Evolutionary conservation across 257 asterid species (phyloP), one percentile per base, ranked within the genome.

Genomic region (Primulina huaijiensis): DNA sequence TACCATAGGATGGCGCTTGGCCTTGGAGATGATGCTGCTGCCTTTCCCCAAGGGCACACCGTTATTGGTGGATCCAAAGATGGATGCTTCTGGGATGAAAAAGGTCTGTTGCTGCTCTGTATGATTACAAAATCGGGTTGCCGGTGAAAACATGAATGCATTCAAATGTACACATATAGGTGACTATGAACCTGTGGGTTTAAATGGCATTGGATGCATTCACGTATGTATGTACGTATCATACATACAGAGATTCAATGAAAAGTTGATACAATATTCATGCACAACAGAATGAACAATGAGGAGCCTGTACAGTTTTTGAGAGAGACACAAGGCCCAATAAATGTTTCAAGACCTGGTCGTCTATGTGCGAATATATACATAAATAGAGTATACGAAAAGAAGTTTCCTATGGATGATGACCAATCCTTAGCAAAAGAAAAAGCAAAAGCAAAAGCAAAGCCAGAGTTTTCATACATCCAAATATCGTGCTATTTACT

Each of bases 271-370:
- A 78, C 52, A 65, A 34, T 37, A 19, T 58, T 55, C 65, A 65
- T 40, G 31, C 72, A 71, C 43, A 59, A 46, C 71, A 56, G 72
- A 57, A 38, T 62, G 52, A 67, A 57, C 55, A 71, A 71, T 69
- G 67, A 2, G n/a, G 64, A 77, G 79, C 75, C 82, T 85, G 83
- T 81, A 83, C 88, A 70, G 56, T 74, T 75, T 57, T 63, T 27
- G 75, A 67, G 73, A 80, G 62, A 72, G 62, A 80, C 61, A 53
- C 50, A 66, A 71, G 69, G 79, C 72, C 77, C 77, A 72, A 74
- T 74, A 12, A 43, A 12, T 43, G 53, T 43, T 11, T 43, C 53
- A 43, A 43, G 53, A 43, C 53, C 53, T 12, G n/a, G 53, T 43
- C 53, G 53, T 12, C 53, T 43, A 5, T 43, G n/a, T 12, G n/a